Conservation (phyloP, 2,329 filamentous ascomycete genomes). For the Pseudophaeomoniella oleicola region DNA sequence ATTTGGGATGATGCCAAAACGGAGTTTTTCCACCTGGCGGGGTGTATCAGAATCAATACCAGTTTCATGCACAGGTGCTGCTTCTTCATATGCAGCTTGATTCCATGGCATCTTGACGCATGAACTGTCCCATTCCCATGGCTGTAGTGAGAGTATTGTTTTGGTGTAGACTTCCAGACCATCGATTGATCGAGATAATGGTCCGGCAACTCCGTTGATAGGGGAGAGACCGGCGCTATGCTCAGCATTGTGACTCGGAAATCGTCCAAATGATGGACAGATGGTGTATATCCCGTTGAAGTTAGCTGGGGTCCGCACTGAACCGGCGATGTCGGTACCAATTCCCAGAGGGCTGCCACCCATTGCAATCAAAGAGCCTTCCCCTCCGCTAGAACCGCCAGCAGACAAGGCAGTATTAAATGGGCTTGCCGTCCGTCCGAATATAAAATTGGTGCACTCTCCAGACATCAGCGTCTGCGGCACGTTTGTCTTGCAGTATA, state of each 20-base stretch:
- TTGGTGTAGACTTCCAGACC: constrained; percentile 16
- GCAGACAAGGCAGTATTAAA: constrained; percentile 23
- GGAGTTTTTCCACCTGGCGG: no score
- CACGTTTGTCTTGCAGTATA: constrained; percentile 39
- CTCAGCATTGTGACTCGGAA: not conserved
- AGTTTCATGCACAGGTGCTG: constrained; percentile 30
- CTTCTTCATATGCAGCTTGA: no score
- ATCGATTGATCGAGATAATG: not conserved
- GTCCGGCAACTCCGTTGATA: not conserved
- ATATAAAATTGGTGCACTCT: constrained; percentile 21
- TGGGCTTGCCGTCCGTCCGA: constrained; percentile 25
- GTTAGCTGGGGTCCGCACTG: constrained; percentile 28
- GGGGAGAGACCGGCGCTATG: not conserved
- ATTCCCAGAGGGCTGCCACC: constrained; percentile 19
- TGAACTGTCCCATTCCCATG: constrained; percentile 41
- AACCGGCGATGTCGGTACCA: constrained; percentile 34
- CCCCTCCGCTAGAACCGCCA: constrained; percentile 30
- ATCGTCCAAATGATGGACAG: constrained; percentile 20
- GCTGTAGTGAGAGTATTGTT: constrained; percentile 22
- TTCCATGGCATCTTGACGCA: constrained; percentile 42
- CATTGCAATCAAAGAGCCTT: constrained; percentile 19
- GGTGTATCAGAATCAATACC: constrained; percentile 28
- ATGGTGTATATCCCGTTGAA: constrained; percentile 31
- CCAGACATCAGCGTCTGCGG: constrained; percentile 38
- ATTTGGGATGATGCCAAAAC: constrained; percentile 48